phyloP scores from a whole-genome alignment of 176 grass and related monocot species.

The Triticum aestivum region DNA sequence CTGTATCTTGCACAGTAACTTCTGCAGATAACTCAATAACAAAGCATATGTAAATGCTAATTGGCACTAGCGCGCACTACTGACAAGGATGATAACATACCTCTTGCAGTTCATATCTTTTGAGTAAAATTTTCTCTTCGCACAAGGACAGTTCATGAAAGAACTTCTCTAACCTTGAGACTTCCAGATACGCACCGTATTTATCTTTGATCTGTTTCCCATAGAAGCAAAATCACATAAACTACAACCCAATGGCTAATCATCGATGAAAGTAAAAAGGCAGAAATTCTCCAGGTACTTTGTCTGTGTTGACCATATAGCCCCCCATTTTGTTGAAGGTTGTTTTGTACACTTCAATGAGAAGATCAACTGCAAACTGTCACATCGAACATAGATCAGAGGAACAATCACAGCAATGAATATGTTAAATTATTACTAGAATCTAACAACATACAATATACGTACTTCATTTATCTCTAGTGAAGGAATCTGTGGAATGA shows the following conservation, averaged over 20 bases:
- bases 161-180: constrained; percentile 47
- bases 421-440: not conserved
- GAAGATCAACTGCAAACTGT: constrained; percentile 55
- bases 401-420: not conserved
- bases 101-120: constrained; percentile 36
- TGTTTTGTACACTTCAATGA: constrained; percentile 53
- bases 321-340: constrained; percentile 66
- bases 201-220: constrained; percentile 44
- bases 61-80: not conserved
- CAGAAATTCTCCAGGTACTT: constrained; percentile 15
- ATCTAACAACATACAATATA: not conserved
- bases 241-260: not conserved
- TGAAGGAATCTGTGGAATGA: not conserved
- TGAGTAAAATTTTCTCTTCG: constrained; percentile 54
- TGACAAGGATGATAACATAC: constrained; percentile 20
- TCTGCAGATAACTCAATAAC: constrained; percentile 23
- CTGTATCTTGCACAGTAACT: not conserved
- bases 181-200: constrained; percentile 33
- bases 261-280: not conserved
- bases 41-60: not conserved
- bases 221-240: not conserved
- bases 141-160: constrained; percentile 37
- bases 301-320: constrained; percentile 50
- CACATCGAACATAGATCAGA: not conserved
- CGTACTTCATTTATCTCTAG: constrained; percentile 67